Conservation (phyloP, 2,329 filamentous ascomycete genomes). For the Pseudogymnoascus sp. region DNA sequence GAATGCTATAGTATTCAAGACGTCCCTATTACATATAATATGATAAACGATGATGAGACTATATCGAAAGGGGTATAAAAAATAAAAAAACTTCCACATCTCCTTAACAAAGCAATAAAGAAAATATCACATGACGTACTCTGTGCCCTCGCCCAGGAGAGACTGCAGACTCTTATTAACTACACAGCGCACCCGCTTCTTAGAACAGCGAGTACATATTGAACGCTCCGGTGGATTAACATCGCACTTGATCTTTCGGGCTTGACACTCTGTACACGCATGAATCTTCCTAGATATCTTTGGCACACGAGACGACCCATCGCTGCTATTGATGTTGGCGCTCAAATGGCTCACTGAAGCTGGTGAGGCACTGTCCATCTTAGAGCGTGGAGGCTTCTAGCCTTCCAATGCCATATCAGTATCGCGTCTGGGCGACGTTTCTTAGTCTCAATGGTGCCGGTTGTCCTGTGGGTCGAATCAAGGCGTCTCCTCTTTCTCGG, state of each 20-base stretch:
- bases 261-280: constrained; percentile 39
- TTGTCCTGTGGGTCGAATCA: neutral
- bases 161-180: constrained; percentile 49
- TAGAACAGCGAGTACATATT: constrained; percentile 41
- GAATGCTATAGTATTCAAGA: neutral
- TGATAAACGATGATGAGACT: neutral
- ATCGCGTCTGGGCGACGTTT: neutral
- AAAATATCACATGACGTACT: constrained; percentile 31
- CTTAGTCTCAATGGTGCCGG: neutral
- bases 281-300: constrained; percentile 25
- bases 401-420: neutral
- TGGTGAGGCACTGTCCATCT: neutral
- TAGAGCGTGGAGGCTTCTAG: neutral
- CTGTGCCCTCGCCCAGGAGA: constrained; percentile 44
- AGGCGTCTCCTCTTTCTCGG: neutral
- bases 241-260: constrained; percentile 47
- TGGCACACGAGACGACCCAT: constrained; percentile 11
- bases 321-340: neutral
- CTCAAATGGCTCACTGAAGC: neutral
- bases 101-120: neutral
- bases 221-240: constrained; percentile 29
- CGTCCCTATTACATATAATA: neutral
- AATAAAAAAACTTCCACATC: neutral
- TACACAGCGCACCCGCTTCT: constrained; percentile 42
- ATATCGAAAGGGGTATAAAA: neutral